Base-by-base conservation (phyloP, 2,329 filamentous ascomycete species). In the Aureobasidium namibiae region DNA sequence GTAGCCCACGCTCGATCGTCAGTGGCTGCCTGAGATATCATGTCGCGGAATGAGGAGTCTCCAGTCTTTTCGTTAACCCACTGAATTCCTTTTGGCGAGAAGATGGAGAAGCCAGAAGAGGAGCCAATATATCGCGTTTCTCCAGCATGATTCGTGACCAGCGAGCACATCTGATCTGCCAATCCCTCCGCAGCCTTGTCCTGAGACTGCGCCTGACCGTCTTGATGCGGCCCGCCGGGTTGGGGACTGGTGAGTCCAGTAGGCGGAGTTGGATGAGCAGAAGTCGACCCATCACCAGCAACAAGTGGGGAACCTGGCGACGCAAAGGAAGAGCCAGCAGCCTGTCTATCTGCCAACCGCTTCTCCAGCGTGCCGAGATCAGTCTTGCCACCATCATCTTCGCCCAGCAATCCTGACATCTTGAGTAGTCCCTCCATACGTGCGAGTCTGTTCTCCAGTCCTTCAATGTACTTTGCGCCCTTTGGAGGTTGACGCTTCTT, bases 31-130 rank as follows among this genome's bases (percentile, higher is more conserved):
- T 90, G 87, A 53, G 91, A 87, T 59, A 99, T 96, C 89, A 96
- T 97, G 60, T 89, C 83, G 71, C 95, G 89, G 74, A 99, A 99
- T 0, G 91, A 95, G 23, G 81, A 85, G 70, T 99, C 94, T n/a
- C 94, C 94, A 2, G 92, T 97, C 77, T 95, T 96, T 65, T 94
- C 87, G 67, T 96, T 97, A 56, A 99, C 92, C 94, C 94, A 99
- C 72, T 96, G 88, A 57, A 99, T 95, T 45, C 94, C 94, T 72
- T 96, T 96, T 14, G 92, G 94, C 0, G 92, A 97, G 76, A 99
- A 97, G 67, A 99, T 99, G 58, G 92, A 97, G 74, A 97, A 97
- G 3, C 94, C 94, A 2, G 94, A 99, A 0, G 92, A 97, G 0
- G 92, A 96, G 26, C 92, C 94, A 66, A 97, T 95, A 70, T 96